Evolutionary conservation across 345 rosid species (phyloP).

Genomic region (Limnanthes douglasii): DNA sequence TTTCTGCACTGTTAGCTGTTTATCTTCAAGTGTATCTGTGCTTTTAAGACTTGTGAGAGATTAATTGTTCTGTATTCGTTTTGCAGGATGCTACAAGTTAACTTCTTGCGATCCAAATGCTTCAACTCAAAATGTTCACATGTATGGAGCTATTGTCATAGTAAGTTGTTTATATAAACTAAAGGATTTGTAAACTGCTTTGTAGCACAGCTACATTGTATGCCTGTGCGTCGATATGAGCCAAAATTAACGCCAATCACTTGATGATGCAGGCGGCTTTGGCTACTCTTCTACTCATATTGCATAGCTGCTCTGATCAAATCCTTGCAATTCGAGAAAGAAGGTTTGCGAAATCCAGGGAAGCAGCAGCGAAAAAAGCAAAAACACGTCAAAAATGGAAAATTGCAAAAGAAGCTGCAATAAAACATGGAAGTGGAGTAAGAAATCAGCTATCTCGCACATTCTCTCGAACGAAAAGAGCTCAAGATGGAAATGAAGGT

Average conservation of each 20-base stretch:
- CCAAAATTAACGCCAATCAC: neutral
- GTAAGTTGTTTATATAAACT: conserved; percentile 24
- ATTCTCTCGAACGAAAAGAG: conserved; percentile 32
- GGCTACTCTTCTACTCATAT: conserved; percentile 51
- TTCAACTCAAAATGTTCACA: conserved; percentile 63
- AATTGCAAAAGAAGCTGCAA: conserved; percentile 51
- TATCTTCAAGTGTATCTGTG: neutral
- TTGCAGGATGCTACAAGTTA: conserved; percentile 77
- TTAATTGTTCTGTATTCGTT: conserved; percentile 5
- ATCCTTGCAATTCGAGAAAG: conserved; percentile 60
- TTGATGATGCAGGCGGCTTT: conserved; percentile 47
- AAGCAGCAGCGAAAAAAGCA: conserved; percentile 73
- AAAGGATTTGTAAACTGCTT: neutral
- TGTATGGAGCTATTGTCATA: conserved; percentile 68
- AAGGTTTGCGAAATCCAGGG: conserved; percentile 69
- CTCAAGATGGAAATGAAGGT: conserved; percentile 19
- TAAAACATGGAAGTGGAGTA: conserved; percentile 53
- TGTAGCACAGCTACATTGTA: neutral
- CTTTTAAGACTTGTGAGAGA: neutral
- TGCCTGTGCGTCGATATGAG: neutral
- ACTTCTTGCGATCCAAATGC: conserved; percentile 54
- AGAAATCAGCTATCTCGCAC: conserved; percentile 46
- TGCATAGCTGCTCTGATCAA: conserved; percentile 89
- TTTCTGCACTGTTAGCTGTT: neutral
- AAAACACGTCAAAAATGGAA: conserved; percentile 74